These are phyloP conservation scores for Nepenthes mirabilis DNA, from an alignment of 148 eudicot genomes.

Conservation along the genomic window DNA sequence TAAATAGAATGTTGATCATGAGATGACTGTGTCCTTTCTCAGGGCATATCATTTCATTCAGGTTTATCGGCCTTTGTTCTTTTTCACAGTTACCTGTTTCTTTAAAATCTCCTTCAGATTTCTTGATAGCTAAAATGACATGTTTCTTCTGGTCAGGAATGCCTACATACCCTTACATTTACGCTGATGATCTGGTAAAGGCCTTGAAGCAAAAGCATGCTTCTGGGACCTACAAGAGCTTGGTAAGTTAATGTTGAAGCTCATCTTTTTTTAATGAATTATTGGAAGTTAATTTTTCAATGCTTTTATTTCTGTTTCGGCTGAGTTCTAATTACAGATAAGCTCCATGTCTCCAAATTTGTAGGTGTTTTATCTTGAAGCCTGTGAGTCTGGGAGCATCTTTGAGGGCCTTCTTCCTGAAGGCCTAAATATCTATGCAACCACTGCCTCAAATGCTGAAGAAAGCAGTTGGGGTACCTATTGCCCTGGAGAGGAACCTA, in stretches of 20 bases:
- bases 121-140: background rate
- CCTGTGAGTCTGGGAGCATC: constrained; percentile 93
- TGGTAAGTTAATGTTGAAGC: constrained; percentile 34
- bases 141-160: constrained; percentile 36
- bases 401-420: constrained; percentile 86
- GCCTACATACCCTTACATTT: constrained; percentile 79
- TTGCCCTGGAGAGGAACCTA: constrained; percentile 79
- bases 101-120: background rate
- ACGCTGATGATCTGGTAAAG: constrained; percentile 60
- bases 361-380: constrained; percentile 90
- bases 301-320: background rate
- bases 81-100: background rate
- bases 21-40: no score
- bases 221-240: constrained; percentile 69
- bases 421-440: constrained; percentile 75
- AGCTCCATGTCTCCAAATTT: constrained; percentile 2
- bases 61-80: no score
- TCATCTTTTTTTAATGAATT: background rate
- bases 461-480: constrained; percentile 96
- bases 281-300: background rate
- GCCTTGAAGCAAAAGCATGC: constrained; percentile 79
- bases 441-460: constrained; percentile 79
- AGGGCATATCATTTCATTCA: no score
- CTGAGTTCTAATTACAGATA: background rate
- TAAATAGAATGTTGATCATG: no score